A percentile compares a stretch with the other conserved stretches of the same genome.
phyloP scores from a whole-genome alignment of 495 filamentous ascomycete species.

The Pseudoneurospora amorphoporcata region DNA sequence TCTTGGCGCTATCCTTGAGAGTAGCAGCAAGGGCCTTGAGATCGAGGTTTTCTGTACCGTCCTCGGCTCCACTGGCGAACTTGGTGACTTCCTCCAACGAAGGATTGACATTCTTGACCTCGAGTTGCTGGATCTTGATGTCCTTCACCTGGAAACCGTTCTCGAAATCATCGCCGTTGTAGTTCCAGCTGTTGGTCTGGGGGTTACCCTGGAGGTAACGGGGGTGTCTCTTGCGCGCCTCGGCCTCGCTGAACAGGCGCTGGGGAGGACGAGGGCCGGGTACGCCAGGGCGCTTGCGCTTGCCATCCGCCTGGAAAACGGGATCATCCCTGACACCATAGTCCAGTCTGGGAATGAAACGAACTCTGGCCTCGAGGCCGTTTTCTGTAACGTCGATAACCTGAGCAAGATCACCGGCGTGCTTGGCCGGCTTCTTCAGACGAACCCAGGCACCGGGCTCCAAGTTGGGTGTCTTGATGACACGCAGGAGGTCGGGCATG shows the following conservation, averaged over 20 bases:
- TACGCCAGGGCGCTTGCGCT: constrained; percentile 65
- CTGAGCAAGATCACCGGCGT: constrained; percentile 82
- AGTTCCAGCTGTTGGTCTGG: constrained; percentile 65
- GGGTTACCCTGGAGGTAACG: constrained; percentile 57
- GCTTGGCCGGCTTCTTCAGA: constrained; percentile 67
- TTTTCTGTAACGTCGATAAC: constrained; percentile 90
- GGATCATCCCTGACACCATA: constrained; percentile 80
- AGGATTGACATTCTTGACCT: constrained; percentile 81
- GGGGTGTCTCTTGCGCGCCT: constrained; percentile 80
- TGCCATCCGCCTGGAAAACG: constrained; percentile 39
- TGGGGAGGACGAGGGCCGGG: constrained; percentile 67
- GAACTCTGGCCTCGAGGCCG: constrained; percentile 75
- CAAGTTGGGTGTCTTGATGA: constrained; percentile 75
- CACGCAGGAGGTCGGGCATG: constrained; percentile 90
- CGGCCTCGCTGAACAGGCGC: constrained; percentile 83
- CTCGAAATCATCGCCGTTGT: constrained; percentile 76
- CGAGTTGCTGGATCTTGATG: constrained; percentile 75
- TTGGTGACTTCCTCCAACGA: constrained; percentile 89
- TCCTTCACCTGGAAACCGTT: constrained; percentile 93
- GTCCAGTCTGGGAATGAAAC: constrained; percentile 81
- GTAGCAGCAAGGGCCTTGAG: constrained; percentile 79
- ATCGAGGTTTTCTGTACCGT: constrained; percentile 89
- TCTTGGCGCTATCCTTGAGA: constrained; percentile 64
- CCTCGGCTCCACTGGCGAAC: constrained; percentile 79
- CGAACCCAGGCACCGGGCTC: constrained; percentile 87